Conservation (phyloP, 2,329 filamentous ascomycete species). For the Pseudonectria foliicola region DNA sequence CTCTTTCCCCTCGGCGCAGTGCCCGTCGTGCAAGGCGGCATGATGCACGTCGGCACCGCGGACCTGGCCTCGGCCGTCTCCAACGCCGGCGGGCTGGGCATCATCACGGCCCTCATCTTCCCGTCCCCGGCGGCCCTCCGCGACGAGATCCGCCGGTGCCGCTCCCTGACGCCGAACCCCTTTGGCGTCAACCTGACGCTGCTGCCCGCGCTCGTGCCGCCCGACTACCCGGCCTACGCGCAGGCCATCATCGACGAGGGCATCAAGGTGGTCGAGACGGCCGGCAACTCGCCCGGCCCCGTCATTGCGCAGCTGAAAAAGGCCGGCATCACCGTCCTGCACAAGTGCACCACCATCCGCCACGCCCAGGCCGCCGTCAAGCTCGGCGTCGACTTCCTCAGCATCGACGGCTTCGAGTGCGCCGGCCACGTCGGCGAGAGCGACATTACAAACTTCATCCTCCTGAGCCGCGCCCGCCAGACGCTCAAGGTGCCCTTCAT, state of each 20-base stretch:
- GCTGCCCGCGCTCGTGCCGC: constrained; percentile 80
- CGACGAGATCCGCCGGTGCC: constrained; percentile 85
- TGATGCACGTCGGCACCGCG: constrained; percentile 81
- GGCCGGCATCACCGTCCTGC: constrained; percentile 70
- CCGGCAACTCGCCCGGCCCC: constrained; percentile 80
- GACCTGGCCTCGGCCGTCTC: constrained; percentile 70
- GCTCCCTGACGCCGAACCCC: constrained; percentile 66
- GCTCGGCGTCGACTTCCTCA: constrained; percentile 92
- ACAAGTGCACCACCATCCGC: constrained; percentile 96
- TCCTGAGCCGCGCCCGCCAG: constrained; percentile 79
- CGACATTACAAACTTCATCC: constrained; percentile 84
- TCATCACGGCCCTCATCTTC: constrained; percentile 86
- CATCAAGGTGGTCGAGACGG: constrained; percentile 84
- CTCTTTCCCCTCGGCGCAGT: constrained; percentile 37
- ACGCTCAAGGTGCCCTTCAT: constrained; percentile 83
- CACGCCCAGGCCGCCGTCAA: constrained; percentile 89
- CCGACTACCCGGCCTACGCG: constrained; percentile 87
- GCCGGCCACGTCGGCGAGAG: constrained; percentile 82
- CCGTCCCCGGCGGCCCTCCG: constrained; percentile 85
- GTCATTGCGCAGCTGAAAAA: constrained; percentile 85
- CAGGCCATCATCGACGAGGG: constrained; percentile 91
- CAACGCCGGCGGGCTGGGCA: constrained; percentile 75
- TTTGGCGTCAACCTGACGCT: constrained; percentile 96
- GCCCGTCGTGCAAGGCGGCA: constrained; percentile 77
- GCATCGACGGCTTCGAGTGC: constrained; percentile 97